phyloP scores from a whole-genome alignment of 2,329 filamentous ascomycete genomes.

The Parascedosporium putredinis region DNA sequence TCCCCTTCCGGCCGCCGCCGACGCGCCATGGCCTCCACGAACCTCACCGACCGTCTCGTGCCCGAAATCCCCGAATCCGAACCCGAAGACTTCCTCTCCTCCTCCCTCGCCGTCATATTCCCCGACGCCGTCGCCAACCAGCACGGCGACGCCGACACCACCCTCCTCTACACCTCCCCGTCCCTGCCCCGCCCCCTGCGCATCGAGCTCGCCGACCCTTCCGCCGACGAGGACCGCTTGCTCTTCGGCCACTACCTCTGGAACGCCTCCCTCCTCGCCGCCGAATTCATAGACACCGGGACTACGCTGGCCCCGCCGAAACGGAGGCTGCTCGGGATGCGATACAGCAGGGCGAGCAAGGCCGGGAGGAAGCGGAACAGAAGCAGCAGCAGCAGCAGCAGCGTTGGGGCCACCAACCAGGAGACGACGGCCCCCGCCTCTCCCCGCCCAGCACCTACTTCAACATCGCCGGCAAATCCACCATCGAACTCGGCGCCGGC shows the following conservation, averaged over 20 bases:
- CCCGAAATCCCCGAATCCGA: neutral
- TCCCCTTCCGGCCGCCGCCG: too few relatives aligned
- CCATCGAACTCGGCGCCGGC: constrained; percentile 60
- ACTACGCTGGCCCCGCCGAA: constrained; percentile 21
- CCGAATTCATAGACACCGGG: constrained; percentile 44
- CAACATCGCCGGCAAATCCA: constrained; percentile 37
- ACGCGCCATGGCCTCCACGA: neutral
- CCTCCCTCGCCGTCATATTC: constrained; percentile 49
- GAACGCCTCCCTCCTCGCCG: constrained; percentile 52
- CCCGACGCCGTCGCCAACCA: constrained; percentile 55
- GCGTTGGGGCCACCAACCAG: too few relatives aligned
- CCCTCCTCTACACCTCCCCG: constrained; percentile 48
- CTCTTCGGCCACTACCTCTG: constrained; percentile 66
- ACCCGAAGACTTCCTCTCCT: constrained; percentile 7
- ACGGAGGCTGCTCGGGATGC: neutral
- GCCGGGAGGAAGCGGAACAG: too few relatives aligned
- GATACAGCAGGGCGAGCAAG: too few relatives aligned
- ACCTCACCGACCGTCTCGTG: constrained; percentile 1
- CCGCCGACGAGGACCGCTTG: constrained; percentile 39
- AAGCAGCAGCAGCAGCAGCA: too few relatives aligned
- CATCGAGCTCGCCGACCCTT: constrained; percentile 36
- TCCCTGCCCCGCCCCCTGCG: constrained; percentile 33
- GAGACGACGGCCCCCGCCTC: constrained; percentile 9
- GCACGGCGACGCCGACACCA: constrained; percentile 52
- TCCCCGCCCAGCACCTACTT: constrained; percentile 21